Evolutionary conservation across 2,329 filamentous ascomycete species (phyloP), one percentile per base, ranked within the genome.

Genomic region (Penicillium corylophilum): DNA sequence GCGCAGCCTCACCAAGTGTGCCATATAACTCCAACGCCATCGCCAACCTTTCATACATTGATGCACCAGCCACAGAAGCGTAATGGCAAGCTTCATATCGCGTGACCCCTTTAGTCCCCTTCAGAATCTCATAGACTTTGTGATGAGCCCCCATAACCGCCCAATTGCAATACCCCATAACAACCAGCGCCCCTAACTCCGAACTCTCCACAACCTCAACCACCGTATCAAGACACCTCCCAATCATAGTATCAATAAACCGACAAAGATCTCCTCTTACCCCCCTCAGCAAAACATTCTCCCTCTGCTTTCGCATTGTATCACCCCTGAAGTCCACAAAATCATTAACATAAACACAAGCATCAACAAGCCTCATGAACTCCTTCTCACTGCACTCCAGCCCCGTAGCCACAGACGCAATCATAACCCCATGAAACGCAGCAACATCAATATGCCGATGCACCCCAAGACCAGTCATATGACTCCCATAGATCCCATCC

Each of bases 271-370:
- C 9, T 9, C 26, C 26, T 28, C 26, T 28, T 1, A 28, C 8
- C 3, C 26, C 26, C 9, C 26, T 7, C 9, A 28, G 12, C 26
- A 28, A 28, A 10, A 28, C 26, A 10, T 28, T 28, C 26, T 28
- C 26, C 7, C 26, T 28, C 8, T 28, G 52, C 5, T 55, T 62
- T 12, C 62, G 56, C 50, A 56, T 49, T 0, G 48, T 54, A 33
- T 64, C 62, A 24, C 61, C 57, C 2, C 60, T 56, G 9, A 65
- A 44, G 29, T 62, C 57, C 8, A 61, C 46, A 18, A 64, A 48
- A 40, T 61, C 59, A 13, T 55, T 57, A 15, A 63, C 51, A 9
- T 56, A 52, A 13, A 48, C 53, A 13, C 44, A 53, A 12, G 46
- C 61, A 10, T 59, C 40, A 0, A 53, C 45, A 2, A 59, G 23